These are phyloP conservation scores for Heliocybe sulcata DNA, from an alignment of 1,284 basidiomycete species.

Conservation along the genomic window DNA sequence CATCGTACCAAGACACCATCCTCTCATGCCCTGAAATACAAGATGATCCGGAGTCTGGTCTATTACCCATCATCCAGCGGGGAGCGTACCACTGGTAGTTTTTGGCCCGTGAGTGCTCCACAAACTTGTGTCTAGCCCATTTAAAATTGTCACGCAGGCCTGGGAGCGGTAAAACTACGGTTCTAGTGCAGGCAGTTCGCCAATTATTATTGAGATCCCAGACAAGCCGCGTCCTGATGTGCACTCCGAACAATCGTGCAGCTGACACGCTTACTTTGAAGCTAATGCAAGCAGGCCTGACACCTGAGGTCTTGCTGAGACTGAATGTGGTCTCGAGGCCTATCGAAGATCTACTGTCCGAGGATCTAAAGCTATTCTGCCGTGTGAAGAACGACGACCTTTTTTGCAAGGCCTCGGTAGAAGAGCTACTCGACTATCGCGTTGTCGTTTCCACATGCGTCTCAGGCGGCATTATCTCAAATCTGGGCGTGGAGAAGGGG, in stretches of 20 bases:
- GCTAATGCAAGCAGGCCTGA: conserved; percentile 17
- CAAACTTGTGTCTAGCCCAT: neutral
- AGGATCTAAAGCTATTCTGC: conserved; percentile 24
- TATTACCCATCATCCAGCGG: conserved; percentile 36
- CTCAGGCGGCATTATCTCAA: conserved; percentile 36
- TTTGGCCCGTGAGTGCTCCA: conserved; percentile 40
- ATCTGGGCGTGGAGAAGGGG: conserved; percentile 30
- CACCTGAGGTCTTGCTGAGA: conserved; percentile 30
- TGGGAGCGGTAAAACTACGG: conserved; percentile 32
- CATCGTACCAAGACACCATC: conserved; percentile 17
- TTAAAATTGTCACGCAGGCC: conserved; percentile 24
- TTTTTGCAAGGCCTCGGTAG: conserved; percentile 32
- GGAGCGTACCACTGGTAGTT: conserved; percentile 43
- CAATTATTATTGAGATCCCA: conserved; percentile 8
- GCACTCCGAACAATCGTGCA: conserved; percentile 26
- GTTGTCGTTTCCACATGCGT: conserved; percentile 49
- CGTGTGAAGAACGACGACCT: conserved; percentile 30
- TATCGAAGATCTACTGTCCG: conserved; percentile 15
- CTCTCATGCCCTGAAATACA: conserved; percentile 27
- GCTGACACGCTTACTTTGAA: conserved; percentile 29
- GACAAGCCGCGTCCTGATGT: conserved; percentile 27
- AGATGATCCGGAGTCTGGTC: conserved; percentile 35
- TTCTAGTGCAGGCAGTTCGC: conserved; percentile 9
- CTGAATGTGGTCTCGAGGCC: conserved; percentile 37
- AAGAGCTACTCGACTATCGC: conserved; percentile 29